These are phyloP conservation scores for Evernia prunastri DNA, from an alignment of 495 filamentous ascomycete species.

Conservation along the genomic window DNA sequence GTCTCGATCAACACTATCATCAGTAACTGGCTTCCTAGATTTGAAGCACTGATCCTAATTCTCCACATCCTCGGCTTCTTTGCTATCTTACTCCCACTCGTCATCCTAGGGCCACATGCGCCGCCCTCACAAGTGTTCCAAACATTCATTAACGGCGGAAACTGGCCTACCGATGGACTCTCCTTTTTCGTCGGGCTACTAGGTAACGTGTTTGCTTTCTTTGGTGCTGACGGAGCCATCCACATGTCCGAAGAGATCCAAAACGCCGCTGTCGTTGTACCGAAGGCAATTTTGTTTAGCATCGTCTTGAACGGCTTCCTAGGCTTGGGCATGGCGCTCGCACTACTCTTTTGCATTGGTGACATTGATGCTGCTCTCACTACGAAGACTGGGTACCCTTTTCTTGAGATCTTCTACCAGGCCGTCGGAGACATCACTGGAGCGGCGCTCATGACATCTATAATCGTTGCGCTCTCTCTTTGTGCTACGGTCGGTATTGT, in stretches of 20 bases:
- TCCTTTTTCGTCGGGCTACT: slow-evolving; percentile 41
- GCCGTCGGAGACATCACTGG: slow-evolving; percentile 25
- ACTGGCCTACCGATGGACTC: slow-evolving; percentile 38
- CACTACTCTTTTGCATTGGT: slow-evolving; percentile 37
- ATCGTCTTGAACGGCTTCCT: slow-evolving; percentile 37
- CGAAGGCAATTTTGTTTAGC: slow-evolving; percentile 31
- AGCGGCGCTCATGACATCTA: slow-evolving; percentile 26
- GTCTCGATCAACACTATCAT: slow-evolving; percentile 38
- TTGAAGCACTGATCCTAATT: slow-evolving; percentile 41
- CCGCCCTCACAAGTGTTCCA: slow-evolving; percentile 38
- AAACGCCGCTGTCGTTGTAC: slow-evolving; percentile 35
- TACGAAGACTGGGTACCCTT: slow-evolving; percentile 30
- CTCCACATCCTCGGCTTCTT: slow-evolving; percentile 48
- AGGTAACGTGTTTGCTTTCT: slow-evolving; percentile 38
- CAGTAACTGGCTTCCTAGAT: slow-evolving; percentile 34
- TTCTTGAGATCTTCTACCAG: slow-evolving; percentile 34
- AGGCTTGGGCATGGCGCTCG: slow-evolving; percentile 35
- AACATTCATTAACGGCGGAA: slow-evolving; percentile 41
- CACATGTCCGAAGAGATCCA: slow-evolving; percentile 34
- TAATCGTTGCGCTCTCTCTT: neutral
- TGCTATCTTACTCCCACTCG: slow-evolving; percentile 44
- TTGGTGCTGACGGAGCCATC: slow-evolving; percentile 24
- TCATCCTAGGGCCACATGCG: slow-evolving; percentile 36
- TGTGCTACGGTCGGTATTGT: neutral
- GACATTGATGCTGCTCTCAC: slow-evolving; percentile 32